Percentiles rank a stretch among this genome's conserved stretches.
Conservation (phyloP, 345 rosid species). For the Cardamine occulta region DNA sequence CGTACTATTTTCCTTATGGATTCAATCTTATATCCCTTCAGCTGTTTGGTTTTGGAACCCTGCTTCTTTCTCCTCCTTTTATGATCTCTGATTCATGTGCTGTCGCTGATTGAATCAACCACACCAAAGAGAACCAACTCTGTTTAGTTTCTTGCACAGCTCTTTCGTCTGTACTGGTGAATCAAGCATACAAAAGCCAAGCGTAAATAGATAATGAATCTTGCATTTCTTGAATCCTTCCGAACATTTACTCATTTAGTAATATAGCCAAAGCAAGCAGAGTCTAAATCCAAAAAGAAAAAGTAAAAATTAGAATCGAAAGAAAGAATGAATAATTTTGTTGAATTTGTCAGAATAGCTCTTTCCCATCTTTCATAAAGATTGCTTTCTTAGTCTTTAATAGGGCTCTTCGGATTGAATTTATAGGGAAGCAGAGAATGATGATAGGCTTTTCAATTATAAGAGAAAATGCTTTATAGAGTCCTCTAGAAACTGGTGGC, state of each 20-base stretch:
- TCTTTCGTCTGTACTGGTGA: neutral
- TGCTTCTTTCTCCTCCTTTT: neutral
- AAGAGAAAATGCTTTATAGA: constrained; percentile 64
- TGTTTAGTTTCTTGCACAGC: neutral
- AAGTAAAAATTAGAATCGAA: neutral
- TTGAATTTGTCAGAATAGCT: constrained; percentile 36
- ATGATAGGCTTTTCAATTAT: constrained; percentile 38
- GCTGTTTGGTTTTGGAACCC: neutral
- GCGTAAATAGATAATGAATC: constrained; percentile 10
- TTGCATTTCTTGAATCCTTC: constrained; percentile 35
- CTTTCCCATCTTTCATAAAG: constrained; percentile 34
- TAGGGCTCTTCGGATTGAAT: constrained; percentile 23
- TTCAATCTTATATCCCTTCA: constrained; percentile 11
- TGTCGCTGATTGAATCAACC: constrained; percentile 2
- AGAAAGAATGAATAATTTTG: constrained; percentile 43
- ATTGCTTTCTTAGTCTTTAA: constrained; percentile 28
- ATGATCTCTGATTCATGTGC: neutral
- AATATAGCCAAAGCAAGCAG: constrained; percentile 21
- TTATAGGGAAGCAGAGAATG: constrained; percentile 23
- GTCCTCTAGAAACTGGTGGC: constrained; percentile 68
- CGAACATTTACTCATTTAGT: constrained; percentile 27
- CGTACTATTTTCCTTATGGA: constrained; percentile 7
- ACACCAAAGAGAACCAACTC: neutral
- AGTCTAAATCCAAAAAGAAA: constrained; percentile 19
- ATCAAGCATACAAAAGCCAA: constrained; percentile 1